Evolutionary conservation across 306 rosid species (phyloP), one percentile per base, ranked within the genome.

Genomic region (barrel medic (Medicago truncatula)): DNA sequence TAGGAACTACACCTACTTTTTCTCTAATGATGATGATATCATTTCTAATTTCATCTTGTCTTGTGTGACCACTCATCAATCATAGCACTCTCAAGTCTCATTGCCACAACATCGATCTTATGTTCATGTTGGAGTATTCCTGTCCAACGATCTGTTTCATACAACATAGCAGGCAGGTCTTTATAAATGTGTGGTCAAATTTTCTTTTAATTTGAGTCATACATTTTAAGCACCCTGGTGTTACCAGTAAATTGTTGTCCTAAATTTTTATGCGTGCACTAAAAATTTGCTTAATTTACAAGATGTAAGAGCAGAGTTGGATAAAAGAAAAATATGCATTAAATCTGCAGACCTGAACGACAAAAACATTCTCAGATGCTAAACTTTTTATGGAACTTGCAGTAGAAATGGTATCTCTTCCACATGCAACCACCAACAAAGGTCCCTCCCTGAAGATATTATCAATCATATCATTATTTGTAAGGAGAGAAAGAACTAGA

Each of bases 361-460:
- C 96, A 84, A 92, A 94, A 73, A 88, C 96, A 64, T 87, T 90
- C 52, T 94, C 89, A 14, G 89, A 82, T 54, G 92, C 97, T 66
- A 94, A 75, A 25, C 80, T 90, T 84, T 87, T 92, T 25, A 92
- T 85, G 70, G 93, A 92, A 85, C 97, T 90, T 20, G 97, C 83
- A 81, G 89, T 80, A 54, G 95, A 83, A 81, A 94, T 87, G 53
- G 97, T 92, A 71, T 94, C 97, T 61, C 97, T 90, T 60, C 98
- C 98, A 56, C 90, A 92, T 73, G 98, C 96, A 73, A 92, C 86
- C 85, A 94, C 95, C 88, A 94, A 73, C 41, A 94, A 74, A 16
- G 98, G 98, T 66, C 97, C 98, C 83, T 90, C 95, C 95, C 98
- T 90, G 79, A 66, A 77, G 63, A 83, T 63, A 53, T 64, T 64